These are phyloP conservation scores for Orbilia blumenaviensis DNA, from an alignment of 2,329 filamentous ascomycete genomes.

Conservation along the genomic window DNA sequence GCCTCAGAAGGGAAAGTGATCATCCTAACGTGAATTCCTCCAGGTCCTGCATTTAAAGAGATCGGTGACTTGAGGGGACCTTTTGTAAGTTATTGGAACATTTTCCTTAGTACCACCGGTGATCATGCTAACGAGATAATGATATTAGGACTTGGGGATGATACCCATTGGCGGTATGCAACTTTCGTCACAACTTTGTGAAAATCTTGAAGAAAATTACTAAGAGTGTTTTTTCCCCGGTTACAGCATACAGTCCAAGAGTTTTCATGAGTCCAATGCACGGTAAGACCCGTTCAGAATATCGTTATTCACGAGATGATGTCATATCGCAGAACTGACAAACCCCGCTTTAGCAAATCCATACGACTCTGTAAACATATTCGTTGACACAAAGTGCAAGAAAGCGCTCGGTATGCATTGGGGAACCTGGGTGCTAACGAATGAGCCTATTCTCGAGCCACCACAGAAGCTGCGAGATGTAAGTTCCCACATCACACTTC, in stretches of 20 bases:
- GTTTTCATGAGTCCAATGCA: constrained; percentile 81
- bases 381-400: constrained; percentile 80
- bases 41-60: constrained; percentile 83
- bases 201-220: constrained; percentile 8
- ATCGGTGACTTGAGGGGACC: constrained; percentile 82
- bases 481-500: constrained; percentile 5
- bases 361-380: constrained; percentile 87
- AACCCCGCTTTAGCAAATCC: constrained; percentile 69
- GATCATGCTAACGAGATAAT: constrained; percentile 16
- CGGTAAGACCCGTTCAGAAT: constrained; percentile 58
- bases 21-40: constrained; percentile 57
- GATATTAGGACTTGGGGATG: constrained; percentile 81
- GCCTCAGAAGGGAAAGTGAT: constrained; percentile 13
- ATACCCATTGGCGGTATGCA: constrained; percentile 80
- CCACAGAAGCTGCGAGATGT: constrained; percentile 73
- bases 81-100: constrained; percentile 29
- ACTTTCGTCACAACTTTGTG: constrained; percentile 37
- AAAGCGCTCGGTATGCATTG: constrained; percentile 88
- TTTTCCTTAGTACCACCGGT: constrained; percentile 17
- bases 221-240: not conserved
- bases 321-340: not conserved
- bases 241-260: constrained; percentile 73
- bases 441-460: constrained; percentile 85
- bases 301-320: not conserved
- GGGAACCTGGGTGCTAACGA: constrained; percentile 82